Base-by-base conservation (phyloP, 2,329 filamentous ascomycete genomes). In the Acrocalymma vagum region DNA sequence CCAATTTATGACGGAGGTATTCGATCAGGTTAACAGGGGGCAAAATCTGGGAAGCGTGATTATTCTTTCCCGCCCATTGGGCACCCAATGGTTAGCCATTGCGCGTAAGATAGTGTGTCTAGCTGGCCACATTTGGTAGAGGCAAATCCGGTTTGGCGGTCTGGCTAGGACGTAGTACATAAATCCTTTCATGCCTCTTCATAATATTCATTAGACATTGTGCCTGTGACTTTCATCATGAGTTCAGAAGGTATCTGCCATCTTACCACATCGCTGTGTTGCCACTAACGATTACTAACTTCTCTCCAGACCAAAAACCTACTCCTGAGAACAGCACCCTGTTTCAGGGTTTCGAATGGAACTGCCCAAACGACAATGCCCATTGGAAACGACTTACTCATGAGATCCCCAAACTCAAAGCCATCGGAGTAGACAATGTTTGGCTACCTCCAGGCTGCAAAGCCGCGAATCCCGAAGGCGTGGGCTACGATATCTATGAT, bases 361-460 rank as follows among this genome's bases (percentile, higher is more conserved):
- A 89, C 59, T 76, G 83, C 4, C 83, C 84, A 3, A 77, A 78
- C 28, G 79, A 85, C 49, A 67, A 78, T 36, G 51, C 56, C 18
- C 85, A 88, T 65, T 88, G 82, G 79, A 69, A 73, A 23, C 79
- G 84, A 7, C 76, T 88, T 1, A 67, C 70, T 10, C 68, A 72
- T 13, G 74, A 75, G 6, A 58, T 86, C 1, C 77, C 80, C 0
- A 69, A 72, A 3, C 72, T 88, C 2, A 80, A 82, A 53, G 70
- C 75, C 0, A 76, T 84, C 22, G 86, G 86, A 3, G 73, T 88
- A 31, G 41, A 51, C 41, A 62, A 60, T 42, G 52, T 70, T 32
- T 88, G 86, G 85, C 78, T 89, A 5, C 86, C 86, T 1, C 86
- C 86, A 0, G 86, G 80, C 38, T 88, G 85, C 67, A 90, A 89